These are phyloP conservation scores for Clonostachys chloroleuca DNA, from an alignment of 2,329 filamentous ascomycete genomes.

Conservation along the genomic window DNA sequence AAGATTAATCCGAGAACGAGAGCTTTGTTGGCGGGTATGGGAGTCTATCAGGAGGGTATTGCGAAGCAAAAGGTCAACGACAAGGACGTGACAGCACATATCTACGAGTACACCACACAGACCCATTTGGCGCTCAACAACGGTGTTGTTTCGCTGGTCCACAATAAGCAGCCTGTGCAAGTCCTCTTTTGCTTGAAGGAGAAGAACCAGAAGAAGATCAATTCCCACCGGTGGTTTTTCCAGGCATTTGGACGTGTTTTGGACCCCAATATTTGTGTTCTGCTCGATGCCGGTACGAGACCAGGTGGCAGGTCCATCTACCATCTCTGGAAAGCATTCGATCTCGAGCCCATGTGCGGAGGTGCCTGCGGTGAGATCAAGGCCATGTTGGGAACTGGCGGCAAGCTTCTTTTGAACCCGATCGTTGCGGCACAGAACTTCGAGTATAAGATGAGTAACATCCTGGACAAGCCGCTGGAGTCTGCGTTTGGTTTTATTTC, in stretches of 20 bases:
- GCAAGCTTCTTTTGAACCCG: constrained; percentile 87
- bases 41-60: constrained; percentile 97
- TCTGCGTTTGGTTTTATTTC: constrained; percentile 98
- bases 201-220: constrained; percentile 99
- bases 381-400: constrained; percentile 82
- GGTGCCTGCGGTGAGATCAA: constrained; percentile 99
- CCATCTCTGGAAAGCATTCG: constrained; percentile 97
- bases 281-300: constrained; percentile 93
- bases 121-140: constrained; percentile 88
- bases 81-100: constrained; percentile 94
- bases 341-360: constrained; percentile 94
- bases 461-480: constrained; percentile 94
- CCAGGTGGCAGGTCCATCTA: constrained; percentile 95
- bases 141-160: constrained; percentile 77
- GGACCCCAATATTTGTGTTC: constrained; percentile 93
- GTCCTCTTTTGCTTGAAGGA: constrained; percentile 98
- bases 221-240: constrained; percentile 99
- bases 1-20: constrained; percentile 94
- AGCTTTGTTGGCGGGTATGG: constrained; percentile 85
- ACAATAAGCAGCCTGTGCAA: constrained; percentile 86
- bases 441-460: constrained; percentile 99
- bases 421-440: constrained; percentile 97
- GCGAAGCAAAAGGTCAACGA: constrained; percentile 97
- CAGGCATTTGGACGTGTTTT: constrained; percentile 89
- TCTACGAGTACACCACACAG: constrained; percentile 93